phyloP scores from a whole-genome alignment of 2,329 filamentous ascomycete species.

The Metarhizium sp. region DNA sequence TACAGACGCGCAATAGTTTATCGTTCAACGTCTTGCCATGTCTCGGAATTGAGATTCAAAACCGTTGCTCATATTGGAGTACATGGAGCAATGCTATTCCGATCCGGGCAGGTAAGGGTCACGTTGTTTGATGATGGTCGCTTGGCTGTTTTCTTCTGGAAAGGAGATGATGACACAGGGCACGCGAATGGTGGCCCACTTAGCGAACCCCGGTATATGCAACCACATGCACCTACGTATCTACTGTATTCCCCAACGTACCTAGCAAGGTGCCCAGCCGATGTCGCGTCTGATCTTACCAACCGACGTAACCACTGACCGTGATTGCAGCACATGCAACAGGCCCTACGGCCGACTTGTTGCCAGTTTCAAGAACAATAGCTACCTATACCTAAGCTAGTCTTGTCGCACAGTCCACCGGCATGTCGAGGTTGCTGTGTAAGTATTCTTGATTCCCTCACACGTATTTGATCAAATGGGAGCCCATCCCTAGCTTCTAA shows the following conservation, averaged over 20 bases:
- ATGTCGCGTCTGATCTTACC: neutral
- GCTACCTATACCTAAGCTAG: neutral
- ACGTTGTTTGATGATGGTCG: no score
- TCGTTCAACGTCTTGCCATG: neutral
- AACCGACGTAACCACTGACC: neutral
- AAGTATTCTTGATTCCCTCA: slow-evolving; percentile 15
- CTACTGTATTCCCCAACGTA: no score
- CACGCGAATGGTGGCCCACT: neutral
- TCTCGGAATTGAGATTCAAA: neutral
- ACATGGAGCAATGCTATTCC: neutral
- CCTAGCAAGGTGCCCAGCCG: no score
- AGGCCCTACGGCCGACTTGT: neutral
- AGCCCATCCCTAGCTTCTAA: neutral
- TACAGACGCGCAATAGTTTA: neutral
- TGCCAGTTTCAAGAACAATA: neutral
- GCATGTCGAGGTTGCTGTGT: slow-evolving; percentile 48
- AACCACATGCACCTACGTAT: neutral
- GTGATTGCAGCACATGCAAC: neutral
- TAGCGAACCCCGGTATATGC: neutral
- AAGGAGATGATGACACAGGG: no score
- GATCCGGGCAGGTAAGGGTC: neutral
- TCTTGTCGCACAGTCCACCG: slow-evolving; percentile 2
- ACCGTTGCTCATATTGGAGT: neutral
- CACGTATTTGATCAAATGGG: neutral
- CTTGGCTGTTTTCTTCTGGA: no score